Evolutionary conservation across 192 early-diverging fungal genomes (phyloP).

Genomic region (Linnemannia elongata): DNA sequence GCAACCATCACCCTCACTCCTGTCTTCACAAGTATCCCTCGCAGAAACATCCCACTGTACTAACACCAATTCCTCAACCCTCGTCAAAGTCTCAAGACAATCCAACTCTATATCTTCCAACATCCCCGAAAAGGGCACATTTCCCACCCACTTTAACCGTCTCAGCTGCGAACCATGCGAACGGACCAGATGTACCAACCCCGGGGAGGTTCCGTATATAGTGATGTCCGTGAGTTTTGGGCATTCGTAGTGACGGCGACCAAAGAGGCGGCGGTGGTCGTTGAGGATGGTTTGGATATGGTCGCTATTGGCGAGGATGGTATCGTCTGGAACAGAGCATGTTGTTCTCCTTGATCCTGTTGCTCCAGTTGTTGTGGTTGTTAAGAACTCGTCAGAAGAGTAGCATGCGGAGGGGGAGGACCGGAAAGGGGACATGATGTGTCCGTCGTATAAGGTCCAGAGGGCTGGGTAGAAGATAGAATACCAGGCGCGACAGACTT

Average conservation of each 20-base stretch:
- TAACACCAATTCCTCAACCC: conserved; percentile 14
- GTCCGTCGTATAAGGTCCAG: conserved; percentile 21
- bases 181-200: neutral
- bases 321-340: neutral
- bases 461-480: conserved; percentile 12
- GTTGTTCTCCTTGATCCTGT: neutral
- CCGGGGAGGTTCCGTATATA: neutral
- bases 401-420: neutral
- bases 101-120: conserved; percentile 1
- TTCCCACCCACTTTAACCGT: conserved; percentile 9
- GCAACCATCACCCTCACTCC: neutral
- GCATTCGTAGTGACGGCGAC: neutral
- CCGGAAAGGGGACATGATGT: conserved; percentile 8
- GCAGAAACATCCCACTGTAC: conserved; percentile 19
- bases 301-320: neutral
- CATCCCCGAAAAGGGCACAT: conserved; percentile 14
- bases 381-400: neutral
- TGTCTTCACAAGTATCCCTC: neutral
- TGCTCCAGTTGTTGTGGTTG: neutral
- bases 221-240: conserved; percentile 2
- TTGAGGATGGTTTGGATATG: conserved; percentile 11
- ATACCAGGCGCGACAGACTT: conserved; percentile 17
- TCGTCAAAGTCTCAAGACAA: neutral
- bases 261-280: neutral
- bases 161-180: conserved; percentile 1